Evolutionary conservation across 306 rosid species (phyloP), one percentile per base, ranked within the genome.

Genomic region (Hippophae rhamnoides): DNA sequence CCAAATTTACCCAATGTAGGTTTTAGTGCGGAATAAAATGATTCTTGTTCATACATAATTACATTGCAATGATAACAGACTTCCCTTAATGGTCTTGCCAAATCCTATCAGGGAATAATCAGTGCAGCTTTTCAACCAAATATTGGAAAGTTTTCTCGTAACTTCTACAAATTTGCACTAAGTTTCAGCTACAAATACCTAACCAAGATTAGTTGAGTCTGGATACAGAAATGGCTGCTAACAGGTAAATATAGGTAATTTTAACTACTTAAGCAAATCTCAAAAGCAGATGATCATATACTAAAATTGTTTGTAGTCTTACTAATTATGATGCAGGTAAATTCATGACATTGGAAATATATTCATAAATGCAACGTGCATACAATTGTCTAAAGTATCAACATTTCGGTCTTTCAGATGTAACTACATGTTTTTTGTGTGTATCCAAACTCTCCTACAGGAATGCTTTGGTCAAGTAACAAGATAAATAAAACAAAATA

Each of bases 281-380:
- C 2, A 48, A 12, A 26, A 10, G 14, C 6, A 67, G 5, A 56
- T 43, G 47, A 55, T 45, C 38, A 46, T 50, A 43, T 7, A 50
- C 45, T 54, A n/a, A 26, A 31, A 57, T 66, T 61, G 50, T 9
- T 38, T 46, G 48, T 43, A 54, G 43, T 2, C 12, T 46, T 41
- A 26, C 38, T 8, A 50, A 73, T 5, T 41, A 55, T 50, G 47
- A 55, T 7, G 41, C 62, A 48, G 12, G 54, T 43, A 14, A 57
- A 7, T 9, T 41, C 13, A 31, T 6, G 26, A 42, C 49, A n/a
- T 8, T 42, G 50, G 9, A 14, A 1, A 18, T 58, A 10, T 6
- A 43, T 5, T 60, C 41, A 18, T 11, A 47, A 10, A 26, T 60
- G 7, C 64, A 60, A 25, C 6, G 25, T 44, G 42, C 52, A 7